A percentile compares a stretch with the other conserved stretches of the same genome.
These are phyloP conservation scores for Choiromyces venosus DNA, from an alignment of 495 filamentous ascomycete genomes.

Conservation along the genomic window DNA sequence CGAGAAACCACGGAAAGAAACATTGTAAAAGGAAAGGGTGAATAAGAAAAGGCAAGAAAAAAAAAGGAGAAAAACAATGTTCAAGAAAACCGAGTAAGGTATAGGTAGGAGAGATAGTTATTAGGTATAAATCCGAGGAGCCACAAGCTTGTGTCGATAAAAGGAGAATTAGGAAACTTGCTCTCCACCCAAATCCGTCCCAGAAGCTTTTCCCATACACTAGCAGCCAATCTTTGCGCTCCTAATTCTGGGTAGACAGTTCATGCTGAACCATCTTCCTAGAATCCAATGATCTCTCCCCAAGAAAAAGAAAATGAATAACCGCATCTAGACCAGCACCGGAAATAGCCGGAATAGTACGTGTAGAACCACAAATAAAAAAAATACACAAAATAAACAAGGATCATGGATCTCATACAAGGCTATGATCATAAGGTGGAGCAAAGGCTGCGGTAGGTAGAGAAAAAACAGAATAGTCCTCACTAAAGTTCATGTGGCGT, in stretches of 20 bases:
- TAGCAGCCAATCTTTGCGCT: constrained; percentile 35
- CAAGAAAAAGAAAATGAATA: neutral
- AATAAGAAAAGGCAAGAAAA: constrained; percentile 9
- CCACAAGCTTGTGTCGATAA: constrained; percentile 20
- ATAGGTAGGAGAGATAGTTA: constrained; percentile 10
- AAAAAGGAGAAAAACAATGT: constrained; percentile 36
- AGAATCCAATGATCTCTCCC: neutral
- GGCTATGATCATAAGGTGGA: constrained; percentile 1
- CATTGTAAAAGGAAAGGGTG: constrained; percentile 5
- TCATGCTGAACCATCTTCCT: constrained; percentile 12
- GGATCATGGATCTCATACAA: constrained; percentile 14
- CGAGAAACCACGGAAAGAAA: neutral
- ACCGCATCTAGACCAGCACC: neutral
- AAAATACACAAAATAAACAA: constrained; percentile 30
- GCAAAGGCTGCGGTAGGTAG: neutral
- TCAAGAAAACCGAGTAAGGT: constrained; percentile 27
- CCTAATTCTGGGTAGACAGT: constrained; percentile 14
- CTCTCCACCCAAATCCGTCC: constrained; percentile 25
- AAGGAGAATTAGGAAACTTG: constrained; percentile 36
- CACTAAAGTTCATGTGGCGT: constrained; percentile 31
- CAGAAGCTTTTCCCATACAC: constrained; percentile 35
- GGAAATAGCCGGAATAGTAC: constrained; percentile 16
- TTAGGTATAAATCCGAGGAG: constrained; percentile 19
- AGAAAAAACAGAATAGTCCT: neutral
- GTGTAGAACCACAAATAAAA: constrained; percentile 24